A percentile compares a stretch with the other conserved stretches of the same genome.
phyloP scores from a whole-genome alignment of 176 grass and related monocot genomes.

The Oryza officinalis region DNA sequence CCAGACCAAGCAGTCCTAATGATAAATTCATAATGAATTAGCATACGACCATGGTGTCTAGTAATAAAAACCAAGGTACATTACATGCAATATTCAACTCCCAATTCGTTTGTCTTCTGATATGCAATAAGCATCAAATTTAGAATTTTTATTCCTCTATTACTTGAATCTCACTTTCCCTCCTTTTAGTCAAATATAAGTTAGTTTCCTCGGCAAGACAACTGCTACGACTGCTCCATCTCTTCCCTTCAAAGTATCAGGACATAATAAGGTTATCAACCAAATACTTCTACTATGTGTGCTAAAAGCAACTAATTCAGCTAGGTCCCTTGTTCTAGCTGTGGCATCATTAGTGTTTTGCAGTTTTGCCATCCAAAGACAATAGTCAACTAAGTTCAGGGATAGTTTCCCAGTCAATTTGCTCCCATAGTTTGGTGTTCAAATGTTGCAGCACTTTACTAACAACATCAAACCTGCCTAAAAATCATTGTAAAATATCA shows the following conservation, averaged over 20 bases:
- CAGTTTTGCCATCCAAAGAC: constrained; percentile 13
- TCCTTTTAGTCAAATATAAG: constrained; percentile 4
- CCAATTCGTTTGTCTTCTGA: neutral
- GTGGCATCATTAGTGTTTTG: constrained; percentile 10
- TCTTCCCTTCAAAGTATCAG: constrained; percentile 4
- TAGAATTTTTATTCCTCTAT: neutral
- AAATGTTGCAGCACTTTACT: neutral
- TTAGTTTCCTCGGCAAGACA: constrained; percentile 14
- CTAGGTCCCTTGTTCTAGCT: constrained; percentile 2
- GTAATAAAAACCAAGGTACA: neutral
- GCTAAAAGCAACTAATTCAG: neutral
- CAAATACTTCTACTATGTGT: constrained; percentile 1
- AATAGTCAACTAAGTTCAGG: constrained; percentile 14
- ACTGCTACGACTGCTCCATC: neutral
- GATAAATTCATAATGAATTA: neutral
- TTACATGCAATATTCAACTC: constrained; percentile 2
- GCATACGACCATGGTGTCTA: neutral
- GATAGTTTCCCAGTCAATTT: neutral
- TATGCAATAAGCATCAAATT: neutral
- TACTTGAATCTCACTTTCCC: constrained; percentile 16
- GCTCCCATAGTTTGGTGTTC: neutral
- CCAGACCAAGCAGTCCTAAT: neutral
- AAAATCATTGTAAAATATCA: neutral
- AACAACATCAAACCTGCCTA: constrained; percentile 7
- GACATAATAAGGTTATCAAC: constrained; percentile 12